phyloP scores from a whole-genome alignment of 257 asterid genomes.

The Henckelia pumila region DNA sequence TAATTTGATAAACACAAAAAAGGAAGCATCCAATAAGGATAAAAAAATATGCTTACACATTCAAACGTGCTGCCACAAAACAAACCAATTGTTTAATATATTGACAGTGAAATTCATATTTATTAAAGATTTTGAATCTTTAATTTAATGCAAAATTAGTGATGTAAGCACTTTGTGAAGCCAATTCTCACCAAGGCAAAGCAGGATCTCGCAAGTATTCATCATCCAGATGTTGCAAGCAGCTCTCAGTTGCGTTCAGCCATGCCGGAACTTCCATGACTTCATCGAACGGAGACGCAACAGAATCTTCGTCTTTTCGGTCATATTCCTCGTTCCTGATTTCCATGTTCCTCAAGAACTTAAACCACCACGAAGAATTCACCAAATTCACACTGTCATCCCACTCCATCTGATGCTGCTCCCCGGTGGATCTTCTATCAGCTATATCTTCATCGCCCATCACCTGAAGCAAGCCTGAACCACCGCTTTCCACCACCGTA shows the following conservation, averaged over 20 bases:
- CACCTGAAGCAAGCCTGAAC: slow-evolving; percentile 55
- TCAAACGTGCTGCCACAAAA: neutral
- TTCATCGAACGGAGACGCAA: slow-evolving; percentile 30
- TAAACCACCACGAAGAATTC: slow-evolving; percentile 87
- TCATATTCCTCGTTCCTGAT: slow-evolving; percentile 43
- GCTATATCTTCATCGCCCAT: slow-evolving; percentile 86
- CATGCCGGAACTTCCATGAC: slow-evolving; percentile 84
- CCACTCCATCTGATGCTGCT: slow-evolving; percentile 88
- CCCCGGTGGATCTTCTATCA: slow-evolving; percentile 85
- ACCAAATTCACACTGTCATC: slow-evolving; percentile 74
- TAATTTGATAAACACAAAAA: neutral
- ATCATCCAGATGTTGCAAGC: slow-evolving; percentile 49
- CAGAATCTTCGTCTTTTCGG: neutral
- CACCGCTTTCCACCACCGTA: slow-evolving; percentile 33
- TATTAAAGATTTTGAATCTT: neutral
- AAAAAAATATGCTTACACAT: neutral
- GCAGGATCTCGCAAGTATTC: slow-evolving; percentile 67
- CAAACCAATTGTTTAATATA: too few species aligned
- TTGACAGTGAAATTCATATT: too few species aligned
- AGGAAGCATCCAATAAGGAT: neutral
- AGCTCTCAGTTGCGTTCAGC: slow-evolving; percentile 64
- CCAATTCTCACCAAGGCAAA: slow-evolving; percentile 76
- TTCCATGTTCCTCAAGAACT: slow-evolving; percentile 60
- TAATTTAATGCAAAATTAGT: too few species aligned
- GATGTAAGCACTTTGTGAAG: neutral